phyloP scores from a whole-genome alignment of 768 basidiomycete genomes.

The Russula sp. region DNA sequence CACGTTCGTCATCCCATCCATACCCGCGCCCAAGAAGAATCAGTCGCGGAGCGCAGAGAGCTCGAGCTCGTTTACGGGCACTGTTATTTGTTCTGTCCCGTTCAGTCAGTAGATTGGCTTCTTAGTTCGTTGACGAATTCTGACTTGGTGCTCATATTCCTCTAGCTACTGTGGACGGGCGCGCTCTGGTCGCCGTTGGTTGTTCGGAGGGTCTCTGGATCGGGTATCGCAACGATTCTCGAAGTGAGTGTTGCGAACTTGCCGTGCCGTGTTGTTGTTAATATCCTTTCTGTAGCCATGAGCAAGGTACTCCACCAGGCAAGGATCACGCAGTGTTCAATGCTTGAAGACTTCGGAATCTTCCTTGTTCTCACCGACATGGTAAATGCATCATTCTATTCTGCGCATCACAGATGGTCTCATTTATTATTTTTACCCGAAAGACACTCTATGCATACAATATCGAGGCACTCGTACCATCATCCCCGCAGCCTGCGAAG shows the following conservation, averaged over 20 bases:
- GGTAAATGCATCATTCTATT: slow-evolving; percentile 30
- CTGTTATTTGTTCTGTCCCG: slow-evolving; percentile 92
- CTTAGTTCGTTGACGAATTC: slow-evolving; percentile 21
- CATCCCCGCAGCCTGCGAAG: slow-evolving; percentile 59
- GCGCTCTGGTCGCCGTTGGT: slow-evolving; percentile 85
- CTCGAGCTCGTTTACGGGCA: slow-evolving; percentile 58
- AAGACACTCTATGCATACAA: slow-evolving; percentile 88
- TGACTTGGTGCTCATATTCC: neutral
- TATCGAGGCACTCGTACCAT: slow-evolving; percentile 93
- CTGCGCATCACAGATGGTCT: neutral
- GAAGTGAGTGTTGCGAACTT: slow-evolving; percentile 48
- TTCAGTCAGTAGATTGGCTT: slow-evolving; percentile 49
- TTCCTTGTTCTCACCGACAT: slow-evolving; percentile 95
- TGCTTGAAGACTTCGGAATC: slow-evolving; percentile 93
- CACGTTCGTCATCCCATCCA: slow-evolving; percentile 74
- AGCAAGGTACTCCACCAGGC: slow-evolving; percentile 90
- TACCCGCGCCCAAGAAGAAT: slow-evolving; percentile 38
- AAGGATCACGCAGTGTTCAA: slow-evolving; percentile 91
- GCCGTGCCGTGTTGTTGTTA: neutral
- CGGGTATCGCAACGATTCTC: slow-evolving; percentile 81
- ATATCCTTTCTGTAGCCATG: slow-evolving; percentile 55
- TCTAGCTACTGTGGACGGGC: slow-evolving; percentile 73
- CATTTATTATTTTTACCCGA: neutral
- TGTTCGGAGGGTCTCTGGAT: slow-evolving; percentile 97
- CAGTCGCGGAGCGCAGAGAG: slow-evolving; percentile 63